These are phyloP conservation scores for Nitzschia sp. DNA, from an alignment of 108 stramenopile species.

Conservation along the genomic window DNA sequence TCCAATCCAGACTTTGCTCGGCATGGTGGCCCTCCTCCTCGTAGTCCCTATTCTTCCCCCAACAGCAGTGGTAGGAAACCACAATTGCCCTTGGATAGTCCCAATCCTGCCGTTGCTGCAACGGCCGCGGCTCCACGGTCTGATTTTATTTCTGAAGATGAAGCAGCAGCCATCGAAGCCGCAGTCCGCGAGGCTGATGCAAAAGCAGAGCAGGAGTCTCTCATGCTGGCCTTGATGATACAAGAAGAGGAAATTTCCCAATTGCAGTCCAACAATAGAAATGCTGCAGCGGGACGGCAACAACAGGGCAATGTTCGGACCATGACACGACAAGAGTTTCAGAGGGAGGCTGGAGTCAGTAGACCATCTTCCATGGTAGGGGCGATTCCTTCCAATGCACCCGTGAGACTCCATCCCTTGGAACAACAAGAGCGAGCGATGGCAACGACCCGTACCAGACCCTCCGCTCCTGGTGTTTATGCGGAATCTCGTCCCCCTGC, in stretches of 20 bases:
- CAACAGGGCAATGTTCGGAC: constrained; percentile 44
- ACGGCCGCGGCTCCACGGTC: neutral
- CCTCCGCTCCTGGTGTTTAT: constrained; percentile 2
- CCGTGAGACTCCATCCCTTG: neutral
- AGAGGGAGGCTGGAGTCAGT: constrained; percentile 11
- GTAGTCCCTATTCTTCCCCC: neutral
- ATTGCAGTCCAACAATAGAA: constrained; percentile 27
- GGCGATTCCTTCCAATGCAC: neutral
- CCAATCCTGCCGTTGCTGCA: neutral
- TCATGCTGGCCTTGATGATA: constrained; percentile 45
- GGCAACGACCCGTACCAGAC: neutral
- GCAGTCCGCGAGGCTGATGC: constrained; percentile 58
- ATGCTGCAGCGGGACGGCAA: neutral
- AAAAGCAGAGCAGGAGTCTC: constrained; percentile 46
- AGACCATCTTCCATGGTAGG: neutral
- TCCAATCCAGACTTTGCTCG: constrained; percentile 1
- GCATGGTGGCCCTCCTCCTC: neutral
- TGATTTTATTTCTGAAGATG: constrained; percentile 27
- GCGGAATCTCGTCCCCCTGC: constrained; percentile 13
- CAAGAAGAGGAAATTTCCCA: constrained; percentile 50
- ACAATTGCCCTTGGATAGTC: neutral
- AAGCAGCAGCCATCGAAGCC: constrained; percentile 45
- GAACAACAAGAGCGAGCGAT: neutral
- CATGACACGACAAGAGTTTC: constrained; percentile 37
- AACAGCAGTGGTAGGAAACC: neutral